Percentiles rank a stretch among this genome's conserved stretches.
Conservation (phyloP, 1,284 basidiomycete species). For the Ceratobasidium sp. region DNA sequence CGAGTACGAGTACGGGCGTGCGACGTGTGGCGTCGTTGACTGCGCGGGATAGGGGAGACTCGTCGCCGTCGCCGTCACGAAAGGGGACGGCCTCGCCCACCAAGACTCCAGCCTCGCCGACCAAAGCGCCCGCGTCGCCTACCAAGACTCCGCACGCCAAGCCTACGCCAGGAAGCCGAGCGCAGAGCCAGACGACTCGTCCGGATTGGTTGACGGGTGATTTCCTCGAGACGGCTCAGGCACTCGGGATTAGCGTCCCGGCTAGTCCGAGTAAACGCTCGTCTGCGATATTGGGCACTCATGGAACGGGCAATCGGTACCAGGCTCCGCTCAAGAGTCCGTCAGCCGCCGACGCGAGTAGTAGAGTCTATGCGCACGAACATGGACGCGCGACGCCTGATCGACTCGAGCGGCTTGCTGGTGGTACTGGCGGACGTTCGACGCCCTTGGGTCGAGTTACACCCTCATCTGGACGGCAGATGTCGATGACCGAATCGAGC, state of each 20-base stretch:
- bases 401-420: too few relatives aligned
- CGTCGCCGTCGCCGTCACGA: slow-evolving; percentile 1
- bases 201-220: slow-evolving; percentile 42
- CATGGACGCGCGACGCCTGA: slow-evolving; percentile 21
- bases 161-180: slow-evolving; percentile 1
- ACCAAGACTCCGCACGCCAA: slow-evolving; percentile 23
- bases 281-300: slow-evolving; percentile 20
- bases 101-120: slow-evolving; percentile 23
- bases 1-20: slow-evolving; percentile 36
- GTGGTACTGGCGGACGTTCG: slow-evolving; percentile 2
- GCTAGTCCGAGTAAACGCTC: slow-evolving; percentile 37
- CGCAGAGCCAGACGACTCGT: slow-evolving; percentile 38
- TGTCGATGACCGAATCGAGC: slow-evolving; percentile 48
- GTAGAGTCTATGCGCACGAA: slow-evolving; percentile 16
- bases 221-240: slow-evolving; percentile 38
- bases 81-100: slow-evolving; percentile 12
- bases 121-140: slow-evolving; percentile 14
- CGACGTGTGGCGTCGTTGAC: slow-evolving; percentile 20
- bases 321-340: slow-evolving; percentile 42
- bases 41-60: not conserved
- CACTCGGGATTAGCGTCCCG: slow-evolving; percentile 42
- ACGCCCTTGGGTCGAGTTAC: slow-evolving; percentile 36
- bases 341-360: slow-evolving; percentile 5
- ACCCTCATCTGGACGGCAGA: slow-evolving; percentile 24
- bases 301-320: slow-evolving; percentile 15